A percentile compares a stretch with the other conserved stretches of the same genome.
Conservation (phyloP, 2,329 filamentous ascomycete species). For the Akanthomyces muscarius region DNA sequence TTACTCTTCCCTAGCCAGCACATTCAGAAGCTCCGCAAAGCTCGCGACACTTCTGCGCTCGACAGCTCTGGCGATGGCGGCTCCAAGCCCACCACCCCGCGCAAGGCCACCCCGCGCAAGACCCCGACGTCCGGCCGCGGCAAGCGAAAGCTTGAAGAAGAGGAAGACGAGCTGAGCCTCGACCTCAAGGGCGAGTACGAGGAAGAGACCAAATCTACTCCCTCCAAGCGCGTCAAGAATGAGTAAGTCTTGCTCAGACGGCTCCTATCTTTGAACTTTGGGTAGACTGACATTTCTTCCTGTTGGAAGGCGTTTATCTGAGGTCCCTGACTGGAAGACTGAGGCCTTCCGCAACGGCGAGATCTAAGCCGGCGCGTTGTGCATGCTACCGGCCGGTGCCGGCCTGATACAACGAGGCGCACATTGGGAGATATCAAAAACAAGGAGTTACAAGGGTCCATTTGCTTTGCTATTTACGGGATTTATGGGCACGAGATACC, state of each 20-base stretch:
- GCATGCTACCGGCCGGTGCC: background rate
- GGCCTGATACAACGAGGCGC: background rate
- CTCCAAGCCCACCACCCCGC: conserved; percentile 23
- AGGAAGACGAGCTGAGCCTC: conserved; percentile 11
- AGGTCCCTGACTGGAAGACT: background rate
- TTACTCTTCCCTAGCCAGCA: conserved; percentile 37
- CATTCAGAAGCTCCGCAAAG: conserved; percentile 41
- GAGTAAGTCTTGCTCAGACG: background rate
- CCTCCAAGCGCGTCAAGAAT: conserved; percentile 25
- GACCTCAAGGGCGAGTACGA: conserved; percentile 25
- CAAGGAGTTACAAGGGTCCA: background rate
- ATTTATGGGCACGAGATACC: background rate
- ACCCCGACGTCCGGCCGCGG: conserved; percentile 25
- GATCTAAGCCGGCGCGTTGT: background rate
- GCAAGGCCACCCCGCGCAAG: conserved; percentile 30
- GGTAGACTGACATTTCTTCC: background rate
- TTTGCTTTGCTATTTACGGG: background rate
- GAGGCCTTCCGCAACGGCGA: background rate
- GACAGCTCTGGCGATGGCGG: conserved; percentile 21
- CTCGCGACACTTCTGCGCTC: conserved; percentile 28
- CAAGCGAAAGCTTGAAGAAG: conserved; percentile 24
- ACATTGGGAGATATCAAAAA: background rate
- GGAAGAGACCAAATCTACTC: conserved; percentile 17
- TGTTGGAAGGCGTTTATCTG: background rate
- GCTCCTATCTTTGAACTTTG: too few relatives aligned